A percentile compares a stretch with the other conserved stretches of the same genome.
Conservation (phyloP, 2,329 filamentous ascomycete species). For the Mycocentrospora acerina region DNA sequence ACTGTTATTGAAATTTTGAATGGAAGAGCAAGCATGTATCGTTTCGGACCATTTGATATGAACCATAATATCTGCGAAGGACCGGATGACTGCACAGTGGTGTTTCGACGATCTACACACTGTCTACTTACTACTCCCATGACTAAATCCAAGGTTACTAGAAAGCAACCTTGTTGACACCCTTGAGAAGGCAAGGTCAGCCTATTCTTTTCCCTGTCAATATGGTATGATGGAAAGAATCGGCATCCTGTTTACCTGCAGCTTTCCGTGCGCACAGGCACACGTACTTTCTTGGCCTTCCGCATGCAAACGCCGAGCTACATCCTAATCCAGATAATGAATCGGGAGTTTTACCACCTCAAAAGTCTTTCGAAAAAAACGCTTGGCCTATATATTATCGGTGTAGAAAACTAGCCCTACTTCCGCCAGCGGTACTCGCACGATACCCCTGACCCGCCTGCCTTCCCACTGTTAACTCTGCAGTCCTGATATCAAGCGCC, state of each 20-base stretch:
- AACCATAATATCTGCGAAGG: neutral
- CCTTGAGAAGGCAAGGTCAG: constrained; percentile 3
- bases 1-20: constrained; percentile 1
- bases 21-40: too few relatives aligned
- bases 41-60: too few relatives aligned
- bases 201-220: constrained; percentile 16
- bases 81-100: neutral
- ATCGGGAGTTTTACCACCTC: constrained; percentile 17
- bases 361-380: constrained; percentile 6
- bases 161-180: constrained; percentile 12
- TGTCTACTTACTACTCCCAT: constrained; percentile 11
- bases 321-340: constrained; percentile 9
- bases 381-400: constrained; percentile 19
- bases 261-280: constrained; percentile 32
- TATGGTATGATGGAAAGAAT: constrained; percentile 26
- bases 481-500: neutral
- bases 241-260: constrained; percentile 32
- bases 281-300: constrained; percentile 28
- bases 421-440: constrained; percentile 29
- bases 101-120: constrained; percentile 4
- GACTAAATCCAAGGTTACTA: constrained; percentile 2
- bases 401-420: constrained; percentile 14
- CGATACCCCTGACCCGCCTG: constrained; percentile 8
- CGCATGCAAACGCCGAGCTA: constrained; percentile 37
- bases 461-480: neutral